Conservation (phyloP, 306 rosid genomes). For the Prunus armeniaca region DNA sequence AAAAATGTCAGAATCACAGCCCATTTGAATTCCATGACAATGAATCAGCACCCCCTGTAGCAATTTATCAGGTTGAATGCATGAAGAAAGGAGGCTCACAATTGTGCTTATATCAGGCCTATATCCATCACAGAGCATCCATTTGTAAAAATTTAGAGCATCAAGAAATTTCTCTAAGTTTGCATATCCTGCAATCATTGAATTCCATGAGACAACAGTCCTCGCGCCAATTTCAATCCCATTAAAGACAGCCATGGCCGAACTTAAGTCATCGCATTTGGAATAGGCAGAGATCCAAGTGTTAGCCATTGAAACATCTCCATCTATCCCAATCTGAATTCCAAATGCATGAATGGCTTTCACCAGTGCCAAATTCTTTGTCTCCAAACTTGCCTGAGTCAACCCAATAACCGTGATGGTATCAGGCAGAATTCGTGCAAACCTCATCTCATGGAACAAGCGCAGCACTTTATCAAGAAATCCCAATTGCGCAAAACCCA, state of each 20-base stretch:
- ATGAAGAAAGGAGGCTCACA: conserved; percentile 51
- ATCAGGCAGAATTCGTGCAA: conserved; percentile 48
- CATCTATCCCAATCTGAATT: conserved; percentile 40
- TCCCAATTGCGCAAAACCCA: conserved; percentile 48
- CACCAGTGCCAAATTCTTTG: conserved; percentile 34
- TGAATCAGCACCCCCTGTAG: conserved; percentile 54
- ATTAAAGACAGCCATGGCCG: conserved; percentile 39
- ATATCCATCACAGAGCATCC: conserved; percentile 39
- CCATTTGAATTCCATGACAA: conserved; percentile 56
- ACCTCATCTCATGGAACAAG: conserved; percentile 47
- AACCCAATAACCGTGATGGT: conserved; percentile 51
- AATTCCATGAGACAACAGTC: conserved; percentile 72
- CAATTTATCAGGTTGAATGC: conserved; percentile 40
- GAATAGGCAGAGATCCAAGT: conserved; percentile 71
- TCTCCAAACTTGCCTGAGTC: conserved; percentile 27
- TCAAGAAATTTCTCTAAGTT: conserved; percentile 33
- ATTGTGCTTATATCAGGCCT: conserved; percentile 56
- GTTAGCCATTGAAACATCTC: conserved; percentile 49
- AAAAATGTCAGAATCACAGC: conserved; percentile 51
- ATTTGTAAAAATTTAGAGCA: conserved; percentile 43
- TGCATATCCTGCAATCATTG: conserved; percentile 61
- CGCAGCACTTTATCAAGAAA: conserved; percentile 27
- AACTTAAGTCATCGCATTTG: conserved; percentile 48
- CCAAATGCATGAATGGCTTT: conserved; percentile 50
- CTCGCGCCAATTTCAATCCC: conserved; percentile 36